phyloP scores from a whole-genome alignment of 2,329 filamentous ascomycete species.

The Diaporthe vaccinii region DNA sequence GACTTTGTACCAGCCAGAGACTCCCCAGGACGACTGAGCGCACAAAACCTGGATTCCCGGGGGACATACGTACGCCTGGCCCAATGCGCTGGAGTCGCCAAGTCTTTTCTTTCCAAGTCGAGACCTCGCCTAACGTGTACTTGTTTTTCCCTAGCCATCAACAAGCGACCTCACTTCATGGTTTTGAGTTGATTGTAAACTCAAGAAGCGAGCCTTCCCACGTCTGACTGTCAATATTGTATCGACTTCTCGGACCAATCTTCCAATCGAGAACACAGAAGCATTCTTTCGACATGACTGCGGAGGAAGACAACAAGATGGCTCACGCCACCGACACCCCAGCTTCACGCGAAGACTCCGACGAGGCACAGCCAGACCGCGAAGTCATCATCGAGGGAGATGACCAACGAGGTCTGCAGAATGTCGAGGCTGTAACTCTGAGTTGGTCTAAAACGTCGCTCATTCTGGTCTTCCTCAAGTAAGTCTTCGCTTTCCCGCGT shows the following conservation, averaged over 20 bases:
- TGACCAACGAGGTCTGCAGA: constrained; percentile 44
- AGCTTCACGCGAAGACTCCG: constrained; percentile 14
- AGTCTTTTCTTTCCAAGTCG: background rate
- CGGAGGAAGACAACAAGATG: constrained; percentile 24
- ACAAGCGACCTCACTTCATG: background rate
- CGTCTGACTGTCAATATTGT: background rate
- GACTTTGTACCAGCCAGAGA: background rate
- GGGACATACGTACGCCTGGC: constrained; percentile 13
- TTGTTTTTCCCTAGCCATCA: background rate
- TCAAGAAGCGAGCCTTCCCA: background rate
- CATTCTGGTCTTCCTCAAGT: constrained; percentile 50
- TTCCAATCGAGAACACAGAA: background rate
- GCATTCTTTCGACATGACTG: constrained; percentile 1
- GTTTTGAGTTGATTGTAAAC: background rate
- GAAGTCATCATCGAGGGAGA: constrained; percentile 35
- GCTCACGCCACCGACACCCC: constrained; percentile 32
- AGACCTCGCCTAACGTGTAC: constrained; percentile 17
- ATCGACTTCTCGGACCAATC: background rate
- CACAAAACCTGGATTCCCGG: background rate
- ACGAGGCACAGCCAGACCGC: background rate
- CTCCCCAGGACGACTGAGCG: background rate
- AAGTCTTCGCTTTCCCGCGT: constrained; percentile 35
- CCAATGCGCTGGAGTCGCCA: constrained; percentile 2
- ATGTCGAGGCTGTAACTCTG: constrained; percentile 45
- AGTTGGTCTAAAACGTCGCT: constrained; percentile 44